phyloP scores from a whole-genome alignment of 169 alveolate species.

The Eimeria praecox region DNA sequence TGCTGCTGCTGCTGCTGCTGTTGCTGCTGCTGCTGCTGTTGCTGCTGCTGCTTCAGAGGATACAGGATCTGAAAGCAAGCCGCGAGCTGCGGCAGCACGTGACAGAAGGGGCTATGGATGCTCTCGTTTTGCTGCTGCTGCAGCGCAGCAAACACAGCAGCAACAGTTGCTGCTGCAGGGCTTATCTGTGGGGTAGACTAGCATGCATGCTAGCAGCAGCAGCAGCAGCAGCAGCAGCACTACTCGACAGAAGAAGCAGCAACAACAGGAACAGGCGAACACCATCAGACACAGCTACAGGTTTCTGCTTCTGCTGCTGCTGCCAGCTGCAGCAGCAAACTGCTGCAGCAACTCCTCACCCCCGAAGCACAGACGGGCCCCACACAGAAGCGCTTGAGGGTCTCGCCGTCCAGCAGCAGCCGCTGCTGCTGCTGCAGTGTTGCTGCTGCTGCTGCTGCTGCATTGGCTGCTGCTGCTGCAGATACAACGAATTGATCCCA shows the following conservation, averaged over 20 bases:
- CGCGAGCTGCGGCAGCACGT: slow-evolving; percentile 73
- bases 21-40: slow-evolving; percentile 21
- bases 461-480: slow-evolving; percentile 57
- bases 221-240: background rate
- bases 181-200: background rate
- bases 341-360: background rate
- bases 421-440: slow-evolving; percentile 61
- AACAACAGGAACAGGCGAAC: background rate
- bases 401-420: slow-evolving; percentile 52
- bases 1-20: slow-evolving; percentile 59
- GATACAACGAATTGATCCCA: slow-evolving; percentile 24
- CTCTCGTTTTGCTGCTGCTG: slow-evolving; percentile 52
- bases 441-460: slow-evolving; percentile 19
- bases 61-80: slow-evolving; percentile 40
- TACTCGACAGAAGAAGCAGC: background rate
- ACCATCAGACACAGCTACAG: background rate
- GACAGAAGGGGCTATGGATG: slow-evolving; percentile 45
- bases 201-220: background rate
- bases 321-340: background rate
- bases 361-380: slow-evolving; percentile 52
- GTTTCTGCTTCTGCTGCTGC: background rate
- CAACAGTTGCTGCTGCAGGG: background rate
- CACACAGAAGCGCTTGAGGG: slow-evolving; percentile 12
- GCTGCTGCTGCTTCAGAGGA: slow-evolving; percentile 58
- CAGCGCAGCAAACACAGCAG: background rate